Base-by-base conservation (phyloP, 1,139 yeast genomes). In the Suzukiozyma palmioleophila region DNA sequence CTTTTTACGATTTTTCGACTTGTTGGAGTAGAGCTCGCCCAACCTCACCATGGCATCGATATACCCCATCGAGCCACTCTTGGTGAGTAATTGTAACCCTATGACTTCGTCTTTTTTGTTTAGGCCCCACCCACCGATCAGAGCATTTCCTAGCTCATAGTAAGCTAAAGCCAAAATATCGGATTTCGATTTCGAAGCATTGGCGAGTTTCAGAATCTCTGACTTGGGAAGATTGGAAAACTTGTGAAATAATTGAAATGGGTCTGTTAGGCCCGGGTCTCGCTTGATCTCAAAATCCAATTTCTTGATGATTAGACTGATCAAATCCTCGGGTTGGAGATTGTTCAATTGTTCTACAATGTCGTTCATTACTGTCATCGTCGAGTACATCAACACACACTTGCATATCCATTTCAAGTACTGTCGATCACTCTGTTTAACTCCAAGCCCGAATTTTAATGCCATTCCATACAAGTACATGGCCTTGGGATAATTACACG, bases 381-480 rank as follows among this genome's bases (percentile, higher is more conserved):
- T 18, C 32, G 42, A 31, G 24, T 39, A 41, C 25, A 47, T 36
- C 29, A 70, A 50, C 12, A 69, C 54, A 42, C 71, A 60, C 43
- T 64, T 62, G 46, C 77, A 71, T 4, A 86, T 64, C 86, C 89
- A 84, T 43, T 69, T 64, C 33, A 82, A 66, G 1, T 89, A 77
- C 40, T 73, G 76, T 11, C 62, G 53, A 35, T 77, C 75, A 54
- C 82, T 82, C 43, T 72, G 75, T 24, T 77, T 70, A 12, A 82
- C 79, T 0, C 95, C 95, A 60, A 81, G 81, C 1, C 94, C 95
- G 41, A 75, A 68, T 41, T 84, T 66, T 26, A 85, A 60, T 0
- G 92, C 84, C 48, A 83, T 60, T 0, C 90, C 87, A 54, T 84
- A 85, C 29, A 83, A 57, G 36, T 80, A 71, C 84, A 80, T 84